These are phyloP conservation scores for Phytophthora pini DNA, from an alignment of 352 stramenopile species.

Conservation along the genomic window DNA sequence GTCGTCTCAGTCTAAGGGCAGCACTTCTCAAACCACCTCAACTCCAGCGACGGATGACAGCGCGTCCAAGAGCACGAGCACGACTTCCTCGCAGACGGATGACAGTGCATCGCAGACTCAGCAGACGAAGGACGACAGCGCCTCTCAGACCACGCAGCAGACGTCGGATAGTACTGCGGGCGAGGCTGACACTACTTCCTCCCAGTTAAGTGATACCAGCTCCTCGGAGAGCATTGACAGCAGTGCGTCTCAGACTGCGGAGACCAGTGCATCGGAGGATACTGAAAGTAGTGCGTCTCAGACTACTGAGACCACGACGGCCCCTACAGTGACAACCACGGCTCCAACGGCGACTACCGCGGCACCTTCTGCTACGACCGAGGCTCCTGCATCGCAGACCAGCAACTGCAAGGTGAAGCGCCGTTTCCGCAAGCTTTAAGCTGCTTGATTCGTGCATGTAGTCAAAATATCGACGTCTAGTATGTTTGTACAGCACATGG, in stretches of 20 bases:
- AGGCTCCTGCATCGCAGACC: conserved; percentile 11
- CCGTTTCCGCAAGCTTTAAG: conserved; percentile 32
- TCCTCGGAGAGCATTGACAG: neutral
- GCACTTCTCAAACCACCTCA: conserved; percentile 7
- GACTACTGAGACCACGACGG: conserved; percentile 11
- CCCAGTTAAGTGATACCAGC: neutral
- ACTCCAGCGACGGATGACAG: conserved; percentile 15
- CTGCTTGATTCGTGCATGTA: conserved; percentile 15
- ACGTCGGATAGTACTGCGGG: neutral
- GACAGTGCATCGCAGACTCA: conserved; percentile 12
- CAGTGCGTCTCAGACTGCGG: neutral
- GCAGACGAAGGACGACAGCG: conserved; percentile 2
- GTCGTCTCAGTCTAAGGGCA: conserved; percentile 17
- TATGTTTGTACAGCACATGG: conserved; percentile 16
- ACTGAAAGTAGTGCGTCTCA: conserved; percentile 18
- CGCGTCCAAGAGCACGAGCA: conserved; percentile 9
- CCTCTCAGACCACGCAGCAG: conserved; percentile 14
- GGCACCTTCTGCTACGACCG: conserved; percentile 9
- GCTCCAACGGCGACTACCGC: conserved; percentile 8
- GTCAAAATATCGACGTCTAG: conserved; percentile 26
- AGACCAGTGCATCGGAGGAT: neutral
- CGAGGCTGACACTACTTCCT: conserved; percentile 2
- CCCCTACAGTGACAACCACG: conserved; percentile 11
- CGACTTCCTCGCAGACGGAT: conserved; percentile 1
- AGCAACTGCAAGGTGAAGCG: conserved; percentile 39